Evolutionary conservation across 2,329 filamentous ascomycete species (phyloP).

Genomic region (Monilinia vaccinii-corymbosi): DNA sequence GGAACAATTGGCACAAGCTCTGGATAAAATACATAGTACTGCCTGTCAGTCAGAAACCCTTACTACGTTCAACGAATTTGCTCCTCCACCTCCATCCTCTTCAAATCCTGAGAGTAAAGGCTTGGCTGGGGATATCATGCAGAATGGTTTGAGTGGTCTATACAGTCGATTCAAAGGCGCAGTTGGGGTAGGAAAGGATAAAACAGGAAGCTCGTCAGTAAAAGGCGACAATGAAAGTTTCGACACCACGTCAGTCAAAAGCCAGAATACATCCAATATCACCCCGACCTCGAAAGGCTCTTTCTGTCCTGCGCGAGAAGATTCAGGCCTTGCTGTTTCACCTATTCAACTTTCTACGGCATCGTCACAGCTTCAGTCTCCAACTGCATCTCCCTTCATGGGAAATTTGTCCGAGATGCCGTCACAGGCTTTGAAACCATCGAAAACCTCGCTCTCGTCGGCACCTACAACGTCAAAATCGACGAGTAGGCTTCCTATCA

Average conservation of each 20-base stretch:
- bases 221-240: constrained; percentile 37
- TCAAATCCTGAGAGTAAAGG: constrained; percentile 57
- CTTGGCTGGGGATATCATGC: constrained; percentile 63
- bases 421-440: constrained; percentile 27
- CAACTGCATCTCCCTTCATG: constrained; percentile 24
- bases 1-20: constrained; percentile 64
- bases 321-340: constrained; percentile 32
- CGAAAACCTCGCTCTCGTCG: constrained; percentile 25
- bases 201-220: constrained; percentile 28
- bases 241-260: constrained; percentile 36
- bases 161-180: constrained; percentile 80
- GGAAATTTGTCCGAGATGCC: constrained; percentile 24
- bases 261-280: constrained; percentile 30
- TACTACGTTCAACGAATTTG: constrained; percentile 92
- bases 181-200: constrained; percentile 60
- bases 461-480: constrained; percentile 26
- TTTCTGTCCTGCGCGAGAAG: constrained; percentile 34
- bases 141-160: constrained; percentile 79
- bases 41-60: constrained; percentile 78
- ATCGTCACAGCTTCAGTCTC: constrained; percentile 28
- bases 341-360: constrained; percentile 23
- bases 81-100: constrained; percentile 53
- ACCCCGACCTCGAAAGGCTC: constrained; percentile 36
- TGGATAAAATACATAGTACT: constrained; percentile 81
- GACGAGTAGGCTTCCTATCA: constrained; percentile 22